Percentiles rank a stretch among this genome's conserved stretches.
These are phyloP conservation scores for Lactarius tabidus DNA, from an alignment of 768 basidiomycete genomes.

Conservation along the genomic window DNA sequence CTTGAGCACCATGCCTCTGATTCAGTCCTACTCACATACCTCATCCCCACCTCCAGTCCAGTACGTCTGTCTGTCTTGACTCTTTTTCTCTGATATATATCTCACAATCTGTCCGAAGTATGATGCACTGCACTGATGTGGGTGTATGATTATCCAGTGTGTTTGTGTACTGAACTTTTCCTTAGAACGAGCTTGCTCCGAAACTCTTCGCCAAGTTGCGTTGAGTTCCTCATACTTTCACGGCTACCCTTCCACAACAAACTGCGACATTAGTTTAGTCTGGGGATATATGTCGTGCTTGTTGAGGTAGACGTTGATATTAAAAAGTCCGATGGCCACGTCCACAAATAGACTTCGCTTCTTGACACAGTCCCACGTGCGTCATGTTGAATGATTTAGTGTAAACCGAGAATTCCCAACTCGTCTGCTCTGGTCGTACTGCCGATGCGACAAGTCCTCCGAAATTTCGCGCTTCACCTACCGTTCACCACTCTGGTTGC, in stretches of 20 bases:
- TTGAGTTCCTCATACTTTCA: slow-evolving; percentile 30
- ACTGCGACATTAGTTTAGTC: neutral
- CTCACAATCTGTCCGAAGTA: slow-evolving; percentile 39
- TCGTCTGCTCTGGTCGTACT: too few relatives aligned
- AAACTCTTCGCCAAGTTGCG: slow-evolving; percentile 79
- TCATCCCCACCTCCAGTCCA: slow-evolving; percentile 48
- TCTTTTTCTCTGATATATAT: slow-evolving; percentile 4
- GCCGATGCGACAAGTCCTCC: neutral
- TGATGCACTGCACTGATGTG: slow-evolving; percentile 94
- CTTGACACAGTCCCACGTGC: neutral
- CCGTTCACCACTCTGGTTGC: neutral
- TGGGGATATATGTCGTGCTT: neutral
- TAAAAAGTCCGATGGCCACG: slow-evolving; percentile 1
- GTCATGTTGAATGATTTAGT: neutral
- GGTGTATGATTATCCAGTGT: slow-evolving; percentile 30
- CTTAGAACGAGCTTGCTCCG: slow-evolving; percentile 58
- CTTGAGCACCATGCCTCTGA: slow-evolving; percentile 1
- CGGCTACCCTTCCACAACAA: neutral
- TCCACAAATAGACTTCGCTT: slow-evolving; percentile 7
- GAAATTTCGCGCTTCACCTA: neutral
- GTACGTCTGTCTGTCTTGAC: slow-evolving; percentile 41
- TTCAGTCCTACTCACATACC: neutral
- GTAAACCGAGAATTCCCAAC: neutral
- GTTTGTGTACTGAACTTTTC: slow-evolving; percentile 12
- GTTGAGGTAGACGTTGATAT: slow-evolving; percentile 1